These are phyloP conservation scores for Climacium dendroides DNA, from an alignment of 225 moss, liverwort and hornwort genomes.

Conservation along the genomic window DNA sequence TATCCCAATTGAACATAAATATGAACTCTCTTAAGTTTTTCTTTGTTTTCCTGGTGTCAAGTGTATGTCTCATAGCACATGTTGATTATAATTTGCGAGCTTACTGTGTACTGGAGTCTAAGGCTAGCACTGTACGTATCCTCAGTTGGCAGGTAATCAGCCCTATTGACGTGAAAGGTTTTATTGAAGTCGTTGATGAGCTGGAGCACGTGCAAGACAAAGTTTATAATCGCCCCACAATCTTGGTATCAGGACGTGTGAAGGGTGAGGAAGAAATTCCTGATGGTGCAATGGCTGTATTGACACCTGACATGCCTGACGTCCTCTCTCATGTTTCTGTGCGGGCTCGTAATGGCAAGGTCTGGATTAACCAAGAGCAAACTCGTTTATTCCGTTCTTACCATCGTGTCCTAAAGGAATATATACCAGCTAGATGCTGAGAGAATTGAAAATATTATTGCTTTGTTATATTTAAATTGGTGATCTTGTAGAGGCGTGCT, in stretches of 20 bases:
- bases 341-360: slow-evolving; percentile 94
- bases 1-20: no score
- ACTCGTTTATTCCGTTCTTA: background rate
- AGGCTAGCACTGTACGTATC: background rate
- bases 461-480: background rate
- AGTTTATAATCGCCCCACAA: slow-evolving; percentile 68
- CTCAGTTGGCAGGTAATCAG: slow-evolving; percentile 98
- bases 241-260: slow-evolving; percentile 78
- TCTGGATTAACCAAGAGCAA: background rate
- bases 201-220: slow-evolving; percentile 81
- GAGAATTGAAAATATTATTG: background rate
- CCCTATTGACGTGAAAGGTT: slow-evolving; percentile 70
- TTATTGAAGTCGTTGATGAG: slow-evolving; percentile 74
- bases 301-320: slow-evolving; percentile 98
- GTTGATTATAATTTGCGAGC: background rate
- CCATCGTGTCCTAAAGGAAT: background rate
- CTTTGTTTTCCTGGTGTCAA: background rate
- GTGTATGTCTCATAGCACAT: background rate
- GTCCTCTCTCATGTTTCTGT: slow-evolving; percentile 94
- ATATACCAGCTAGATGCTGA: background rate
- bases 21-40: background rate
- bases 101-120: background rate
- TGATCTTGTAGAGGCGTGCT: background rate
- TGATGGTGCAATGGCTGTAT: slow-evolving; percentile 77
- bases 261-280: slow-evolving; percentile 98